Conservation (phyloP, 2,329 filamentous ascomycete species). For the Teratosphaeria pseudoeucalypti region DNA sequence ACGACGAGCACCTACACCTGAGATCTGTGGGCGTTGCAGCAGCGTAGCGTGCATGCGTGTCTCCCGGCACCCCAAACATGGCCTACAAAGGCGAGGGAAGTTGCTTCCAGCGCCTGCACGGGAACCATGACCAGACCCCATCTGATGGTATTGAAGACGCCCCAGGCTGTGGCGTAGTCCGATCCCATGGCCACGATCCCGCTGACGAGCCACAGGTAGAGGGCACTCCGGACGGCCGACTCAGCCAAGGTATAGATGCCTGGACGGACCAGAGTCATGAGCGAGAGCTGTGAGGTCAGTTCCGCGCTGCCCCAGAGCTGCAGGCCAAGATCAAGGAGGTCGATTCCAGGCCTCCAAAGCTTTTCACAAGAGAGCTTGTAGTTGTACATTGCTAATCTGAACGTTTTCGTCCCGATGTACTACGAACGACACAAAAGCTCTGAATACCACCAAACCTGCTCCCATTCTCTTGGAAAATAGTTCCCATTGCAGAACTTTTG, state of each 20-base stretch:
- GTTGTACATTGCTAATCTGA: too few relatives aligned
- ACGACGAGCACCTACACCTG: conserved; percentile 1
- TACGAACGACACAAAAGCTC: too few relatives aligned
- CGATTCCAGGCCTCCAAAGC: conserved; percentile 43
- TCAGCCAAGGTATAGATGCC: conserved; percentile 52
- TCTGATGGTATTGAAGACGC: conserved; percentile 59
- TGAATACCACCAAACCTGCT: too few relatives aligned
- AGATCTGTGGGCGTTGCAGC: conserved; percentile 10
- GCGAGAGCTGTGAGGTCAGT: too few relatives aligned
- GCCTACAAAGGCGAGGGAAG: conserved; percentile 54
- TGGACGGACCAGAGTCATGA: conserved; percentile 45
- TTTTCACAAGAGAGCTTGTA: too few relatives aligned
- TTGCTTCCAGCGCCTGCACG: conserved; percentile 55
- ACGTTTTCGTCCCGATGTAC: too few relatives aligned
- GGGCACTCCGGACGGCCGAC: conserved; percentile 55
- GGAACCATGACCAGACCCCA: conserved; percentile 69
- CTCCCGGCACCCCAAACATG: conserved; percentile 52
- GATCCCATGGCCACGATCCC: conserved; percentile 53
- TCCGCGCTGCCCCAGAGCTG: too few relatives aligned
- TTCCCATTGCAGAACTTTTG: too few relatives aligned
- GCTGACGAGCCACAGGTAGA: conserved; percentile 61
- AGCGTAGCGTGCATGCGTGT: conserved; percentile 8
- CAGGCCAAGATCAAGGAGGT: conserved; percentile 50
- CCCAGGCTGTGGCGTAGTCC: conserved; percentile 62
- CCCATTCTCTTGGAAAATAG: too few relatives aligned